Conservation (phyloP, 2,329 filamentous ascomycete genomes). For the Alternaria arborescens region DNA sequence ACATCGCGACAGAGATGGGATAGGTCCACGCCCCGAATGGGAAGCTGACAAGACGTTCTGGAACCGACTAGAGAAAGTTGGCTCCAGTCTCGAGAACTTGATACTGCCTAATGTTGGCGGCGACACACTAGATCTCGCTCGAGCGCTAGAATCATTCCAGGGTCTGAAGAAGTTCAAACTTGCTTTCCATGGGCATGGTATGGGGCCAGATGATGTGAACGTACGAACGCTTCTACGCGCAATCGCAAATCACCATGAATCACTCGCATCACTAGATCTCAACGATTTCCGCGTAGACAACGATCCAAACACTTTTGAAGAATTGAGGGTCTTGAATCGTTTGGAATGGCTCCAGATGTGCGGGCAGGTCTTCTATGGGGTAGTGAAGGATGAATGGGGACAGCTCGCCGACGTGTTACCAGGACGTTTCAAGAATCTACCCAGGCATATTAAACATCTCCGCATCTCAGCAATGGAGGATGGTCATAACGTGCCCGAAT, state of each 20-base stretch:
- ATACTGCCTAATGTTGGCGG: neutral
- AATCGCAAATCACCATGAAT: conserved; percentile 2
- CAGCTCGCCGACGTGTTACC: neutral
- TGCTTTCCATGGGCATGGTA: neutral
- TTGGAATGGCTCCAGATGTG: neutral
- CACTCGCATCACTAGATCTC: conserved; percentile 2
- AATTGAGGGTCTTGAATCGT: neutral
- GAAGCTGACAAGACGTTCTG: neutral
- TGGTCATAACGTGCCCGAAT: neutral
- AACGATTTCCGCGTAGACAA: neutral
- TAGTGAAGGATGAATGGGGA: too few species aligned
- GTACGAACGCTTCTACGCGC: neutral
- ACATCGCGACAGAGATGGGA: neutral
- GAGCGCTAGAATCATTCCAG: neutral
- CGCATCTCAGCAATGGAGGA: neutral
- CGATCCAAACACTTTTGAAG: neutral
- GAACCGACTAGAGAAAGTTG: conserved; percentile 4
- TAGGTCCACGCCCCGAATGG: neutral
- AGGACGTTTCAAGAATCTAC: conserved; percentile 5
- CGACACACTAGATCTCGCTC: neutral
- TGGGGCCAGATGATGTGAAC: neutral
- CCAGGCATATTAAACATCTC: conserved; percentile 1
- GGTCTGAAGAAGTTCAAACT: conserved; percentile 9
- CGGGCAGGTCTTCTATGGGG: neutral
- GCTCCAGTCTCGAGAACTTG: conserved; percentile 9